Conservation (phyloP, 2,329 filamentous ascomycete species). For the Talaromyces sp. region DNA sequence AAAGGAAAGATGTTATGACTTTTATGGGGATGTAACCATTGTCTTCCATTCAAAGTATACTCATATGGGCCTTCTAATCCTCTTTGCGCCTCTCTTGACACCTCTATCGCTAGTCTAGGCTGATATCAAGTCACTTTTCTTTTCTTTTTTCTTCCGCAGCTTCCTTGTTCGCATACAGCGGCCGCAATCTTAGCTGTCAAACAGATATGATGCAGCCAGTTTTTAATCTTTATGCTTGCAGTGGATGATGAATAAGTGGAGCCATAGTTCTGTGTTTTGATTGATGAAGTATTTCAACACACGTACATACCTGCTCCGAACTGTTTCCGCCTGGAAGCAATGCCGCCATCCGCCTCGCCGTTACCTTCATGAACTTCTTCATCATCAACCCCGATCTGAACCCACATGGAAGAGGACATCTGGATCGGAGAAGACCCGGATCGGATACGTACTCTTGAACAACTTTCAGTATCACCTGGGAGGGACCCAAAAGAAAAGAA, state of each 20-base stretch:
- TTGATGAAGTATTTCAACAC: conserved; percentile 8
- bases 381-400: background rate
- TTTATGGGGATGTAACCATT: background rate
- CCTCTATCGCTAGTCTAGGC: background rate
- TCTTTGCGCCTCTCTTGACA: conserved; percentile 7
- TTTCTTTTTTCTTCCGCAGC: background rate
- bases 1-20: background rate
- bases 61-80: background rate
- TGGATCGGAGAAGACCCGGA: background rate
- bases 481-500: background rate
- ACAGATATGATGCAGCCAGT: conserved; percentile 5
- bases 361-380: background rate
- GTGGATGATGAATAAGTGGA: background rate
- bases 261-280: background rate
- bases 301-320: background rate
- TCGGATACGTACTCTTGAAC: conserved; percentile 4
- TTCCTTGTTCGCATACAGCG: background rate
- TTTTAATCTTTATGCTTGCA: background rate
- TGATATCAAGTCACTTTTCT: background rate
- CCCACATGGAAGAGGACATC: background rate
- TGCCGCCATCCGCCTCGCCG: background rate
- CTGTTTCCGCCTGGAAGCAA: conserved; percentile 4
- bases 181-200: background rate
- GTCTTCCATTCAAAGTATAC: background rate
- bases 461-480: background rate